These are phyloP conservation scores for Talaromyces sp. DNA, from an alignment of 2,329 filamentous ascomycete genomes.

Conservation along the genomic window DNA sequence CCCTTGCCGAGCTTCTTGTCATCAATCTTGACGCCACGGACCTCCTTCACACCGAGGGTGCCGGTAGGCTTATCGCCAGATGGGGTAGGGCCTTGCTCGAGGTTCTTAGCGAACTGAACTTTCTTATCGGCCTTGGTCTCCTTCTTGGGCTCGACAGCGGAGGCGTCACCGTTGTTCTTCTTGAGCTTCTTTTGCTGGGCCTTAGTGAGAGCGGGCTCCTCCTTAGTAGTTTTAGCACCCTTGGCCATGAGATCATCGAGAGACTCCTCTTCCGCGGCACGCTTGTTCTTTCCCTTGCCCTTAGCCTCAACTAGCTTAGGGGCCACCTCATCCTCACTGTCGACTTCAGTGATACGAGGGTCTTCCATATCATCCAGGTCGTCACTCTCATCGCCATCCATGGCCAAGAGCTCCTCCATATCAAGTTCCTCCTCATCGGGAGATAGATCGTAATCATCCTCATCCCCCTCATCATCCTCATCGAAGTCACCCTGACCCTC, in stretches of 20 bases:
- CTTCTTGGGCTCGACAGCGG: slow-evolving; percentile 60
- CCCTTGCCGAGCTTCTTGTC: slow-evolving; percentile 92
- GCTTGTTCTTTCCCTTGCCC: slow-evolving; percentile 85
- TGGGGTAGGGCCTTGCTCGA: slow-evolving; percentile 91
- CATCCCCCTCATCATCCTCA: slow-evolving; percentile 63
- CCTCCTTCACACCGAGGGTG: slow-evolving; percentile 70
- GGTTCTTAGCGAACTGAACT: slow-evolving; percentile 98
- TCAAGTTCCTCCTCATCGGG: slow-evolving; percentile 78
- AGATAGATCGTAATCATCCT: slow-evolving; percentile 77
- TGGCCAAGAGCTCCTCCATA: slow-evolving; percentile 53
- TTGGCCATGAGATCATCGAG: slow-evolving; percentile 88
- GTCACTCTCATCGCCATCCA: slow-evolving; percentile 67
- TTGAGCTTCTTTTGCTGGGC: slow-evolving; percentile 98
- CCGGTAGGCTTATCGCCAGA: slow-evolving; percentile 61
- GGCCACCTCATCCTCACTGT: slow-evolving; percentile 73
- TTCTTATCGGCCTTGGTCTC: slow-evolving; percentile 77
- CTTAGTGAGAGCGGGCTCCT: slow-evolving; percentile 78
- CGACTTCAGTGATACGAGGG: slow-evolving; percentile 81
- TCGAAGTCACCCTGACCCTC: slow-evolving; percentile 49
- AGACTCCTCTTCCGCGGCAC: slow-evolving; percentile 71
- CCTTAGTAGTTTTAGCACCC: slow-evolving; percentile 59
- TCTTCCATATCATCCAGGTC: slow-evolving; percentile 77
- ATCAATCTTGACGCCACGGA: slow-evolving; percentile 89
- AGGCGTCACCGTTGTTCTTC: slow-evolving; percentile 95
- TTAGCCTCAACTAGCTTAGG: slow-evolving; percentile 53